Evolutionary conservation across 495 filamentous ascomycete genomes (phyloP).

Genomic region (Tuber borchii): DNA sequence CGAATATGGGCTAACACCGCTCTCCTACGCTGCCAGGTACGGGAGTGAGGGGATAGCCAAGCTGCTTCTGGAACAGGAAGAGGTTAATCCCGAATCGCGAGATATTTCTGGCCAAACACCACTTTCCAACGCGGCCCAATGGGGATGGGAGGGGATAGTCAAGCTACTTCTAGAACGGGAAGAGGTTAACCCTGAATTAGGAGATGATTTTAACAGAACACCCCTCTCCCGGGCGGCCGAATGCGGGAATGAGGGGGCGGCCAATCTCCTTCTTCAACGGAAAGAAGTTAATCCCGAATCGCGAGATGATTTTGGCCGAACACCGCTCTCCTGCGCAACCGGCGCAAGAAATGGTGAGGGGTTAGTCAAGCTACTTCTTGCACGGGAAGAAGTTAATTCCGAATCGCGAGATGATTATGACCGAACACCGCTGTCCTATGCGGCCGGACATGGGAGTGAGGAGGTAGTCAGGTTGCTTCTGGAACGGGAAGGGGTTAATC

Average conservation of each 20-base stretch:
- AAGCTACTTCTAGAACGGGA: too few relatives aligned
- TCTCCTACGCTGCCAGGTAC: background rate
- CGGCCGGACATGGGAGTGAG: background rate
- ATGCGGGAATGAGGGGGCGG: background rate
- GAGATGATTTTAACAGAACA: background rate
- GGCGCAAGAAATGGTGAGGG: too few relatives aligned
- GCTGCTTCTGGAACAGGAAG: constrained; percentile 32
- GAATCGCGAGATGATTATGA: too few relatives aligned
- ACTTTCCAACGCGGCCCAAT: too few relatives aligned
- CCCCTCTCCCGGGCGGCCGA: constrained; percentile 41
- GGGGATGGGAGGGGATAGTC: too few relatives aligned
- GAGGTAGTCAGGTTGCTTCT: too few relatives aligned
- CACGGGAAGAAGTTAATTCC: too few relatives aligned
- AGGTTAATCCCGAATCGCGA: constrained; percentile 6
- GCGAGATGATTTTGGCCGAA: constrained; percentile 36
- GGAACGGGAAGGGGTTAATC: too few relatives aligned
- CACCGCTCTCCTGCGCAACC: constrained; percentile 43
- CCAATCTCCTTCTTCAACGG: constrained; percentile 28
- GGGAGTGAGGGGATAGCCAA: constrained; percentile 13
- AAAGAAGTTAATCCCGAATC: constrained; percentile 17
- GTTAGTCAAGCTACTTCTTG: too few relatives aligned
- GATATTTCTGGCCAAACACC: background rate
- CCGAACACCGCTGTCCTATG: background rate
- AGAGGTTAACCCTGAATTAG: too few relatives aligned
- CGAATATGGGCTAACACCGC: background rate